Percentiles rank a stretch among this genome's conserved stretches.
phyloP scores from a whole-genome alignment of 129 eudicot genomes.

The Kitagawia praeruptora region DNA sequence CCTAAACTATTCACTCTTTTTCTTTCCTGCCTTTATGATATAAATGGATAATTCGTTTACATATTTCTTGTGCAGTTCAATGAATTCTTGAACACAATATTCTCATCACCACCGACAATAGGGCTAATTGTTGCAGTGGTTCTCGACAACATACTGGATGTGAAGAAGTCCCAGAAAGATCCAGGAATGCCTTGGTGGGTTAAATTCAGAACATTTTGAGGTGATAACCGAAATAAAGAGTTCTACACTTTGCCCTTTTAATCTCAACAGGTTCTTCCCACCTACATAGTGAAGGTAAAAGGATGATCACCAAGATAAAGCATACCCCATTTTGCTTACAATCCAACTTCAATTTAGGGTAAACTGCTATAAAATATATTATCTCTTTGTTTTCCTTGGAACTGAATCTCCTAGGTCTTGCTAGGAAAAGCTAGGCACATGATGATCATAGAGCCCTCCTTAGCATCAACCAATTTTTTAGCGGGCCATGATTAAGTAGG shows the following conservation, averaged over 20 bases:
- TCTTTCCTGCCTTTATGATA: background rate
- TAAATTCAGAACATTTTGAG: constrained; percentile 4
- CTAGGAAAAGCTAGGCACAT: background rate
- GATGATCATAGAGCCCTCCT: background rate
- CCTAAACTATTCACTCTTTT: background rate
- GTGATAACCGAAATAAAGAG: constrained; percentile 8
- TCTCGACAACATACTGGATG: constrained; percentile 13
- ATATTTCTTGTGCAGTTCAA: background rate
- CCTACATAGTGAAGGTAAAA: constrained; percentile 28
- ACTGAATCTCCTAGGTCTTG: background rate
- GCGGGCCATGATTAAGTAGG: constrained; percentile 9
- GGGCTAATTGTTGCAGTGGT: background rate
- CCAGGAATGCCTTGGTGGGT: constrained; percentile 17
- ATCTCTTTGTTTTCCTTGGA: background rate
- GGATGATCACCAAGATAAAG: background rate
- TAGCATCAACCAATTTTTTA: background rate
- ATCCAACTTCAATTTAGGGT: background rate
- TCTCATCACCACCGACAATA: constrained; percentile 19
- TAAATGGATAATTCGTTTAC: background rate
- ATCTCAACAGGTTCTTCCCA: constrained; percentile 59
- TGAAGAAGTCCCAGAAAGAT: constrained; percentile 8
- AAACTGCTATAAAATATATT: background rate
- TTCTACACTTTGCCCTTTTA: constrained; percentile 65
- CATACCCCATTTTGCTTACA: background rate
- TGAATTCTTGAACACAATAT: constrained; percentile 6